A percentile compares a stretch with the other conserved stretches of the same genome.
phyloP scores from a whole-genome alignment of 1,284 basidiomycete species.

The Tremellales sp. region DNA sequence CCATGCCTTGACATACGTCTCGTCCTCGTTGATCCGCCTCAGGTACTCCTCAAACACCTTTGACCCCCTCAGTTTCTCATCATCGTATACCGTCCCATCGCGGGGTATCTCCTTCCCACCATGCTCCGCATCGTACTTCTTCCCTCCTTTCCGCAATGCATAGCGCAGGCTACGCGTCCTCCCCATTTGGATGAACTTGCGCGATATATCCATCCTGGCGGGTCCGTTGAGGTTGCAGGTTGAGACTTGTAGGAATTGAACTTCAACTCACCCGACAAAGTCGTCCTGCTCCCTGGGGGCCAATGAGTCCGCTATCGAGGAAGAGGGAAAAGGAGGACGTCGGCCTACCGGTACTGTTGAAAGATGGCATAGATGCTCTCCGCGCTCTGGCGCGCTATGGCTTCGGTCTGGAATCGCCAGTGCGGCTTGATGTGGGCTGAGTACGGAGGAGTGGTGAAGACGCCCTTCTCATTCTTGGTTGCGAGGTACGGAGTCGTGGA shows the following conservation, averaged over 20 bases:
- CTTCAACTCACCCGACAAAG: conserved; percentile 26
- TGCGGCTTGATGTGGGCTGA: conserved; percentile 25
- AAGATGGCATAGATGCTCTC: conserved; percentile 19
- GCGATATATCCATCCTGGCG: conserved; percentile 30
- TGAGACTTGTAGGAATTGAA: not conserved
- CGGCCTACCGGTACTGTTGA: conserved; percentile 20
- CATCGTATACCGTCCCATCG: conserved; percentile 27
- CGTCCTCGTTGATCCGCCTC: conserved; percentile 19
- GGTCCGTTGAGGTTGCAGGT: not conserved
- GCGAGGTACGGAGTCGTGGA: conserved; percentile 11
- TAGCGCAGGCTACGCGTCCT: conserved; percentile 31
- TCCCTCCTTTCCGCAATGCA: conserved; percentile 26
- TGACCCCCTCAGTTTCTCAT: conserved; percentile 27
- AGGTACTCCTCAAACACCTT: conserved; percentile 20
- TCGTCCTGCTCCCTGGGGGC: conserved; percentile 16
- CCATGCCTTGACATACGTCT: conserved; percentile 20
- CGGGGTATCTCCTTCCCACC: conserved; percentile 15
- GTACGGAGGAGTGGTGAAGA: conserved; percentile 34
- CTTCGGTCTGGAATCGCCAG: conserved; percentile 32
- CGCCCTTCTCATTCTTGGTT: conserved; percentile 19
- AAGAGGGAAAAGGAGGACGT: not conserved
- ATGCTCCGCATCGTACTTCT: conserved; percentile 21
- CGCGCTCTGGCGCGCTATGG: conserved; percentile 16
- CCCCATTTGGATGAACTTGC: conserved; percentile 39
- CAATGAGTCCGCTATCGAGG: not conserved